Base-by-base conservation (phyloP, 192 early-diverging fungal genomes). In the Gamsiella multidivaricata region DNA sequence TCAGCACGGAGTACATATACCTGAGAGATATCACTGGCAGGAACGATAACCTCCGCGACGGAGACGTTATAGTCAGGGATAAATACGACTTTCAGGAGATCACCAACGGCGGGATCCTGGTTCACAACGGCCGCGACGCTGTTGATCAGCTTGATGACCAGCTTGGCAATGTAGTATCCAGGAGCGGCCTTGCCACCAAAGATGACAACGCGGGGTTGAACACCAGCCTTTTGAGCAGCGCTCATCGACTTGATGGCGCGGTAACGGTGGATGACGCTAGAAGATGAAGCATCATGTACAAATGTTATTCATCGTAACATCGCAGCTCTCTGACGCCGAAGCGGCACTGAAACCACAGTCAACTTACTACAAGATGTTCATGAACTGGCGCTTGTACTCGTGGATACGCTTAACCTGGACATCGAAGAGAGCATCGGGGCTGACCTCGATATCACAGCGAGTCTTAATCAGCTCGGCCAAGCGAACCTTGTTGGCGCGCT, bases 21-120 rank as follows among this genome's bases (percentile, higher is more conserved):
- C 68, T 99, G 97, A 46, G 97, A 99, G 63, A 99, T 95, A 84
- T 99, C 97, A 67, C 93, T 96, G 42, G 97, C 97, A 3, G 97
- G 97, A 79, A 96, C 91, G 64, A 99, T 93, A 61, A 95, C 85
- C 86, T 98, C 97, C 31, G 97, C 97, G 5, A 98, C 85, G 0
- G 96, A 97, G 29, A 99, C 97, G 74, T 96, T 97, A 87, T 99
- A 99, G 87, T 99, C 97, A 39, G 95, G 97, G 55, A 99, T 94
- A 65, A 97, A 99, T 17, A 98, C 93, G 12, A 99, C 93, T 86
- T 97, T 95, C 71, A 99, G 89, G 53, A 94, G 81, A 33, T 94
- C 88, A 45, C 89, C 87, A 18, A 95, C 94, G 37, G 86, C 82
- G 23, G 84, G 79, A 80, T 99, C 95, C 53, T 90, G 86, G 84